phyloP scores from a whole-genome alignment of 495 filamentous ascomycete genomes.

The Lophiotrema nucula region DNA sequence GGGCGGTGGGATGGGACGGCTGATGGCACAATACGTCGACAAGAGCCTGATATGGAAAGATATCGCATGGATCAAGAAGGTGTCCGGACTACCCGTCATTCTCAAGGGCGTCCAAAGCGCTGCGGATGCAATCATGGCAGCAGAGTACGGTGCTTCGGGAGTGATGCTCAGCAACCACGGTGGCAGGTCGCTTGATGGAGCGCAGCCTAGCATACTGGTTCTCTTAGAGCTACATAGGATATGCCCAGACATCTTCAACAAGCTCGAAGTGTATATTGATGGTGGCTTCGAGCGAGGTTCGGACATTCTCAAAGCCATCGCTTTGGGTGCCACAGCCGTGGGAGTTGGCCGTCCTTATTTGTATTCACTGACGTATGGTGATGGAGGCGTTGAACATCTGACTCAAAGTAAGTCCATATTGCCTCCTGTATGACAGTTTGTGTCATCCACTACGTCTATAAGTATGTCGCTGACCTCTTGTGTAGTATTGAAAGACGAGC shows the following conservation, averaged over 20 bases:
- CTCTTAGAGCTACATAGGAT: conserved; percentile 9
- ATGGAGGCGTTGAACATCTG: conserved; percentile 21
- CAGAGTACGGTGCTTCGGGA: conserved; percentile 78
- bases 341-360: conserved; percentile 93
- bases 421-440: no score
- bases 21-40: conserved; percentile 93
- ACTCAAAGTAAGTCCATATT: conserved; percentile 24
- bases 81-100: conserved; percentile 93
- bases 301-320: conserved; percentile 93
- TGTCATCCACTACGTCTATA: neutral
- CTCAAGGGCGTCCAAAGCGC: conserved; percentile 94
- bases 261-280: conserved; percentile 61
- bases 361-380: conserved; percentile 46
- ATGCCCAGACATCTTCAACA: conserved; percentile 13
- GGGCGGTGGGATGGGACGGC: conserved; percentile 71
- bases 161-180: conserved; percentile 97
- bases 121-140: conserved; percentile 84
- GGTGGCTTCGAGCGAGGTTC: conserved; percentile 85
- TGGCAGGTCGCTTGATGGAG: conserved; percentile 80
- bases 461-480: neutral
- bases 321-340: conserved; percentile 86
- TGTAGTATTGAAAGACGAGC: conserved; percentile 21
- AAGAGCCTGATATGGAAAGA: conserved; percentile 85
- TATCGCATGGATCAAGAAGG: conserved; percentile 84
- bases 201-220: conserved; percentile 4